A percentile compares a stretch with the other conserved stretches of the same genome.
Conservation (phyloP, 2,329 filamentous ascomycete species). For the Simplicillium sp. region DNA sequence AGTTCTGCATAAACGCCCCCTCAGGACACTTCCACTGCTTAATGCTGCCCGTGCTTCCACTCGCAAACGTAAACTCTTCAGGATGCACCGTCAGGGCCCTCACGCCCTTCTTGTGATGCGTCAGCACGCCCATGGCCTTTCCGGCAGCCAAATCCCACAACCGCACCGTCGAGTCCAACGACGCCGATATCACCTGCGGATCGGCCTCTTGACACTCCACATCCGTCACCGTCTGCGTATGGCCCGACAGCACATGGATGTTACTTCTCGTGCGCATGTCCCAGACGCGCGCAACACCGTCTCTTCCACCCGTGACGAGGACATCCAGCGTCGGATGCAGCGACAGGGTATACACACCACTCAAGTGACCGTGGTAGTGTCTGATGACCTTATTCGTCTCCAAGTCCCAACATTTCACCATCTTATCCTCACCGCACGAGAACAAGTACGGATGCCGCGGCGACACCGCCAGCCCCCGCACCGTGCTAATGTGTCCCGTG, state of each 20-base stretch:
- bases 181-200: constrained; percentile 89
- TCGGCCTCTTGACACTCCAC: constrained; percentile 92
- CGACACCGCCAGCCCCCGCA: constrained; percentile 84
- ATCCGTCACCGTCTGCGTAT: constrained; percentile 83
- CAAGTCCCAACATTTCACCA: constrained; percentile 99
- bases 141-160: constrained; percentile 94
- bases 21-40: constrained; percentile 99
- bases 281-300: constrained; percentile 93
- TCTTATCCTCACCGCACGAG: constrained; percentile 97
- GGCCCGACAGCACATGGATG: constrained; percentile 84
- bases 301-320: constrained; percentile 85
- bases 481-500: constrained; percentile 90
- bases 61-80: constrained; percentile 91
- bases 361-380: constrained; percentile 94
- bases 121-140: constrained; percentile 91
- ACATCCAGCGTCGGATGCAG: constrained; percentile 95
- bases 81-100: constrained; percentile 78
- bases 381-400: constrained; percentile 99
- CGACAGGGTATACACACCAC: constrained; percentile 85
- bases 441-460: constrained; percentile 94
- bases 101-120: constrained; percentile 97
- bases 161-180: constrained; percentile 81
- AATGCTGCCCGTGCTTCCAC: constrained; percentile 82
- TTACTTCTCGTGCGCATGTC: constrained; percentile 97
- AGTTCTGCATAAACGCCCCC: constrained; percentile 98